Percentiles rank a stretch among this genome's conserved stretches.
Evolutionary conservation across 352 stramenopile species (phyloP).

Genomic region (Phytophthora pisi): DNA sequence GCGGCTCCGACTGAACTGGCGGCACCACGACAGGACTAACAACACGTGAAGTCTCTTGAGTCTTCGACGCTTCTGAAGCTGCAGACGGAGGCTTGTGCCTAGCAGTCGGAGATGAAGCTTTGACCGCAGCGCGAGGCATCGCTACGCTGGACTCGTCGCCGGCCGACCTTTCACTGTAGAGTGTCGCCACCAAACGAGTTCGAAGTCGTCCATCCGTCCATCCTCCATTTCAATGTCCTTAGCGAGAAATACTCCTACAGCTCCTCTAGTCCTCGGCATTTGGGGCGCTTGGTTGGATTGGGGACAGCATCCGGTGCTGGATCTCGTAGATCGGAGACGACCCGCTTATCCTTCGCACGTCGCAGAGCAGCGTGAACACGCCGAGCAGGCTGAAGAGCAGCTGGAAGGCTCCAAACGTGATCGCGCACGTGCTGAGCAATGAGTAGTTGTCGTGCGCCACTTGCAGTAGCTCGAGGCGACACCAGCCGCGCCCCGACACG

Average conservation of each 20-base stretch:
- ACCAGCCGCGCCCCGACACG: conserved; percentile 46
- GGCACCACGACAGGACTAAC: not conserved
- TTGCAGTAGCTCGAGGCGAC: conserved; percentile 49
- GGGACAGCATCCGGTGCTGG: conserved; percentile 32
- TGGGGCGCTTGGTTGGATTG: conserved; percentile 21
- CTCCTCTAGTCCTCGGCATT: conserved; percentile 16
- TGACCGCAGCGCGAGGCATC: conserved; percentile 19
- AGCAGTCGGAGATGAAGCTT: conserved; percentile 11
- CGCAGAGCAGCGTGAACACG: conserved; percentile 65
- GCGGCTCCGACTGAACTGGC: not conserved
- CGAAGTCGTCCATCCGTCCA: conserved; percentile 9
- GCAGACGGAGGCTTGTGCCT: conserved; percentile 8
- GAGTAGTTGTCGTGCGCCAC: conserved; percentile 55
- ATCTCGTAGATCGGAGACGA: conserved; percentile 50
- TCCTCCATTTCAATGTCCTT: not conserved
- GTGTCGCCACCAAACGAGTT: conserved; percentile 14
- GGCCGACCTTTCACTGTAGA: conserved; percentile 32
- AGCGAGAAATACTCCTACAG: conserved; percentile 1
- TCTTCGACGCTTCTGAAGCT: not conserved
- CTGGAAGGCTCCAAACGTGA: conserved; percentile 53
- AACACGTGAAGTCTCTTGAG: not conserved
- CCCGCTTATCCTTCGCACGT: conserved; percentile 49
- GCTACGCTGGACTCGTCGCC: conserved; percentile 5
- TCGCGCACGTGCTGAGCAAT: conserved; percentile 47
- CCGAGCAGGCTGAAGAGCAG: conserved; percentile 51